Evolutionary conservation across 345 rosid genomes (phyloP).

Genomic region (Boechera stricta): DNA sequence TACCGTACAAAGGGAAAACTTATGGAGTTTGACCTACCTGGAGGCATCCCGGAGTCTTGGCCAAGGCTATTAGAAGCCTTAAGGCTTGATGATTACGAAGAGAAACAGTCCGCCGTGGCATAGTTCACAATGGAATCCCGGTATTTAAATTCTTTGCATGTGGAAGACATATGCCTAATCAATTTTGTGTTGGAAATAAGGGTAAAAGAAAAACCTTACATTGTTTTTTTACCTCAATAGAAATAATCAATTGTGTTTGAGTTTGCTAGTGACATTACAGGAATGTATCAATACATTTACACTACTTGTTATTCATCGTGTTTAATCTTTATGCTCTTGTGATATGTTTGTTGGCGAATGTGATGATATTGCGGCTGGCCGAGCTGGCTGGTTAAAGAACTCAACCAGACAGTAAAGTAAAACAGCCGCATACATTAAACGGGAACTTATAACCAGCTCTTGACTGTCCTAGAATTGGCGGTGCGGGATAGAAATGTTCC

Average conservation of each 20-base stretch:
- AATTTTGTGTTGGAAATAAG: slow-evolving; percentile 55
- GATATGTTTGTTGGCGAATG: not conserved
- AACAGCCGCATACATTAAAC: slow-evolving; percentile 67
- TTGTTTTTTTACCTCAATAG: slow-evolving; percentile 24
- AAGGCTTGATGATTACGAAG: slow-evolving; percentile 78
- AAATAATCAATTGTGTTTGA: slow-evolving; percentile 37
- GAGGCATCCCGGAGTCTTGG: slow-evolving; percentile 96
- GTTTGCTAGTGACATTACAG: slow-evolving; percentile 34
- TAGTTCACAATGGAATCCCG: slow-evolving; percentile 42
- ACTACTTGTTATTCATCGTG: not conserved
- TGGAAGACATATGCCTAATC: slow-evolving; percentile 53
- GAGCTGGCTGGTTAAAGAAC: slow-evolving; percentile 83
- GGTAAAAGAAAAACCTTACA: slow-evolving; percentile 24
- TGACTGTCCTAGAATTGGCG: slow-evolving; percentile 62
- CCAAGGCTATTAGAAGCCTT: slow-evolving; percentile 91
- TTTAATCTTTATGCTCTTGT: not conserved
- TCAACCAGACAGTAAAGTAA: slow-evolving; percentile 75
- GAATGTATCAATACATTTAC: slow-evolving; percentile 35
- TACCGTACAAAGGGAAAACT: slow-evolving; percentile 74
- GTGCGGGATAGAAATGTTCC: slow-evolving; percentile 66
- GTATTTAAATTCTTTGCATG: slow-evolving; percentile 65
- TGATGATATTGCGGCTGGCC: slow-evolving; percentile 73
- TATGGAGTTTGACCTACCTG: slow-evolving; percentile 87
- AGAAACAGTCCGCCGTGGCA: slow-evolving; percentile 74
- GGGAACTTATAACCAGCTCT: slow-evolving; percentile 74